Percentiles rank a stretch among this genome's conserved stretches.
These are phyloP conservation scores for Russula dissimulans DNA, from an alignment of 768 basidiomycete species.

Conservation along the genomic window DNA sequence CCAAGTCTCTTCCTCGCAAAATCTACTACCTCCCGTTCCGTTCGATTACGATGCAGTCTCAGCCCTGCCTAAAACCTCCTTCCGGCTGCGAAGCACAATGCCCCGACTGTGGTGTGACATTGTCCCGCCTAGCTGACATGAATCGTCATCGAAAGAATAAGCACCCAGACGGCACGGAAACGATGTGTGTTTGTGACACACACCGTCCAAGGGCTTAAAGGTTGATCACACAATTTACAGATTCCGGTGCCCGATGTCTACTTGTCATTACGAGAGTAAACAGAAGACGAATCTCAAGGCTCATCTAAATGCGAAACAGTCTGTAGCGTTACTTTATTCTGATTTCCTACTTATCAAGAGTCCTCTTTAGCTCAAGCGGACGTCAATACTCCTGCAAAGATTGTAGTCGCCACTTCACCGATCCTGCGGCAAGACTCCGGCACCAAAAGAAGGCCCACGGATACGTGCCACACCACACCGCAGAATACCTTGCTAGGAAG, in stretches of 20 bases:
- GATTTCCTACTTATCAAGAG: not conserved
- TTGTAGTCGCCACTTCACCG: not conserved
- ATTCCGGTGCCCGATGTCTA: not conserved
- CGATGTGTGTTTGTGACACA: conserved; percentile 6
- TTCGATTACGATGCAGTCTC: not conserved
- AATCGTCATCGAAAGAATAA: conserved; percentile 6
- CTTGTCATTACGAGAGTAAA: not conserved
- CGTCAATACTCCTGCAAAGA: conserved; percentile 1
- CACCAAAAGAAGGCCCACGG: not conserved
- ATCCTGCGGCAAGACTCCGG: conserved; percentile 1
- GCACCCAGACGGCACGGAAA: conserved; percentile 1
- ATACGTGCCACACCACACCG: conserved; percentile 9
- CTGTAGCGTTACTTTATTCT: not conserved
- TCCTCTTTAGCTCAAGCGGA: not conserved
- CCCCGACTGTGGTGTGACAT: not conserved
- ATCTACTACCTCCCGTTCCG: not conserved
- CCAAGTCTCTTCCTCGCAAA: not conserved
- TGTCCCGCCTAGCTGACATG: conserved; percentile 4
- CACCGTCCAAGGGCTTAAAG: not conserved
- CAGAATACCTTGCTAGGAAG: not conserved
- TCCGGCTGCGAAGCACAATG: not conserved
- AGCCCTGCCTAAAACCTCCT: not conserved
- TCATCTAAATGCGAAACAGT: conserved; percentile 2
- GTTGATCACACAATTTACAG: not conserved
- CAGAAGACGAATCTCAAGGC: conserved; percentile 1